Percentiles rank a stretch among this genome's conserved stretches.
phyloP scores from a whole-genome alignment of 768 basidiomycete genomes.

The Suillus sp. region DNA sequence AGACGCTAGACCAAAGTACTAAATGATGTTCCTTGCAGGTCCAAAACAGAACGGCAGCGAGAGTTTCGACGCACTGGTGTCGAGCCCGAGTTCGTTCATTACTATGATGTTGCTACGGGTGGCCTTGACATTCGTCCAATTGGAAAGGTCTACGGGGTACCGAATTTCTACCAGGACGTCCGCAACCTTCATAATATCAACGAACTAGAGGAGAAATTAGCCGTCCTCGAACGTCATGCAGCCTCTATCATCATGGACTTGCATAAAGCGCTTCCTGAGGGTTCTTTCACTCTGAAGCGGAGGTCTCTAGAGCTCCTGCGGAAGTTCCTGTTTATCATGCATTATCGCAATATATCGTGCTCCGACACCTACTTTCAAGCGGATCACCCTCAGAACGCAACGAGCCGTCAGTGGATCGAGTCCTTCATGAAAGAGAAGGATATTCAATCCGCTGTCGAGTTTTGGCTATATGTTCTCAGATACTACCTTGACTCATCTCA shows the following conservation, averaged over 20 bases:
- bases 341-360: not conserved
- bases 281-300: not conserved
- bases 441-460: not conserved
- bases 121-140: not conserved
- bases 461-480: not conserved
- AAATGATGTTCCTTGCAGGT: constrained; percentile 7
- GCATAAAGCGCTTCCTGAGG: not conserved
- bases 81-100: not conserved
- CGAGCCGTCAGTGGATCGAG: not conserved
- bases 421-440: not conserved
- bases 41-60: constrained; percentile 13
- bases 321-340: not conserved
- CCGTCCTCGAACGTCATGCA: constrained; percentile 33
- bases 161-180: constrained; percentile 32
- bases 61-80: not conserved
- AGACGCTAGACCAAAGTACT: not conserved
- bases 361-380: not conserved
- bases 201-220: constrained; percentile 32
- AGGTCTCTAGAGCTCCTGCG: not conserved
- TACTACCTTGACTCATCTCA: not conserved
- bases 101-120: not conserved
- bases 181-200: constrained; percentile 24
- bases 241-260: constrained; percentile 23
- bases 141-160: constrained; percentile 14
- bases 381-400: not conserved